Base-by-base conservation (phyloP, 495 filamentous ascomycete genomes). In the Tuber calosporum region DNA sequence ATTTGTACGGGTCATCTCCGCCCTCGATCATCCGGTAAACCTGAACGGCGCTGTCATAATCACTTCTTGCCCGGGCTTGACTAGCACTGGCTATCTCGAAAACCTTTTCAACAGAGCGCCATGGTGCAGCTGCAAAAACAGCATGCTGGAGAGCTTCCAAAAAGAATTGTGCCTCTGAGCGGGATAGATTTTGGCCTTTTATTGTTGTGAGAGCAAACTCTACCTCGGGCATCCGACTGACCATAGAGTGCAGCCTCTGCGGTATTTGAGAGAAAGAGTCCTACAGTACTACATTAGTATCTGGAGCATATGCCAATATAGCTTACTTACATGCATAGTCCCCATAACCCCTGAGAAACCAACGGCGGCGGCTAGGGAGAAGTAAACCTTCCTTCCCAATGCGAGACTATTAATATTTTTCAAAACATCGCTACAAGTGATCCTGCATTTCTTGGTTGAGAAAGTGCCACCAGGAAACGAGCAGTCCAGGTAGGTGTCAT, bases 331-430 rank as follows among this genome's bases (percentile, higher is more conserved):
- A 78, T 78, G 67, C 19, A 81, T 68, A 37, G 53, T 62, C 9
- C 71, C 70, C 53, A 71, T 34, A 4, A 77, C 45, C 26, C 68
- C 48, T 8, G 73, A 45, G 37, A 81, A 67, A 34, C 75, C 72
- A 40, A 26, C 37, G 26, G 73, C 71, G 67, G 72, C 68, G 11
- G 72, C 30, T 37, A 81, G 70, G 19, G 70, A 66, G 45, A 81
- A 81, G 62, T 70, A 78, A 11, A 80, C 73, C 17, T 53, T 75
- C 66, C 62, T 80, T 7, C 72, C 79, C 38, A 75, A 58, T n/a
- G 73, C 70, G 13, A 78, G 30, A 67, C 80, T 53, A 4, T 67
- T 36, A n/a, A 81, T 42, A 41, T 45, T 68, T 13, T 41, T 69
- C 22, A 81, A 79, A 41, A 80, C 70, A 19, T 77, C 73, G 15